Evolutionary conservation across 169 alveolate genomes (phyloP).

Genomic region (Besnoitia besnoiti): DNA sequence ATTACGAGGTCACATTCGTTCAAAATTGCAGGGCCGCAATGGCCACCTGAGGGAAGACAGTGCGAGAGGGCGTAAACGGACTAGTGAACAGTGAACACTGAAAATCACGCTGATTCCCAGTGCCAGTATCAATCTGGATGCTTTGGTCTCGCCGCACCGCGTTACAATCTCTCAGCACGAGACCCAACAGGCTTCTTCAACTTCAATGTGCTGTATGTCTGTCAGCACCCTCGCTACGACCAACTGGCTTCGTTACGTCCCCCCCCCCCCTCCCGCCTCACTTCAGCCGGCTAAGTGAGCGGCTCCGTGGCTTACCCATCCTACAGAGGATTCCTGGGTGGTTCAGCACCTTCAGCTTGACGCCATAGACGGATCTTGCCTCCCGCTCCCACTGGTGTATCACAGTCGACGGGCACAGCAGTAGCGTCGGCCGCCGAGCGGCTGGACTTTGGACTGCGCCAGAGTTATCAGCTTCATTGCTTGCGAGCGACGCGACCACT

Average conservation of each 20-base stretch:
- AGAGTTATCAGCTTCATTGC: no score
- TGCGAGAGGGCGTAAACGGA: neutral
- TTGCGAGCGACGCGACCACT: no score
- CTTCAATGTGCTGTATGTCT: neutral
- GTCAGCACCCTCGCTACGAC: neutral
- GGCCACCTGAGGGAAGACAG: neutral
- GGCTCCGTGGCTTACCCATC: no score
- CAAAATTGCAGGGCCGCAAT: no score
- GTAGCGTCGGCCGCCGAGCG: neutral
- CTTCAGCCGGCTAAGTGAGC: no score
- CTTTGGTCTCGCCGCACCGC: neutral
- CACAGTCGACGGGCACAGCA: neutral
- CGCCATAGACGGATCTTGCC: neutral
- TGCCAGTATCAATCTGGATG: no score
- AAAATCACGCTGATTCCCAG: neutral
- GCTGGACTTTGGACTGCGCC: neutral
- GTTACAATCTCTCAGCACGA: neutral
- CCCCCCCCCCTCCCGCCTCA: no score
- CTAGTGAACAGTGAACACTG: no score
- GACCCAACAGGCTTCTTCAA: no score
- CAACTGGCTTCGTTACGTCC: no score
- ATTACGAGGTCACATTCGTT: no score
- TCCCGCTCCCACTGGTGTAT: neutral
- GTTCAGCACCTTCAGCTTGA: neutral
- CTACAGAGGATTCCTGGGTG: no score